These are phyloP conservation scores for Eucommia ulmoides DNA, from an alignment of 257 asterid species.

Conservation along the genomic window DNA sequence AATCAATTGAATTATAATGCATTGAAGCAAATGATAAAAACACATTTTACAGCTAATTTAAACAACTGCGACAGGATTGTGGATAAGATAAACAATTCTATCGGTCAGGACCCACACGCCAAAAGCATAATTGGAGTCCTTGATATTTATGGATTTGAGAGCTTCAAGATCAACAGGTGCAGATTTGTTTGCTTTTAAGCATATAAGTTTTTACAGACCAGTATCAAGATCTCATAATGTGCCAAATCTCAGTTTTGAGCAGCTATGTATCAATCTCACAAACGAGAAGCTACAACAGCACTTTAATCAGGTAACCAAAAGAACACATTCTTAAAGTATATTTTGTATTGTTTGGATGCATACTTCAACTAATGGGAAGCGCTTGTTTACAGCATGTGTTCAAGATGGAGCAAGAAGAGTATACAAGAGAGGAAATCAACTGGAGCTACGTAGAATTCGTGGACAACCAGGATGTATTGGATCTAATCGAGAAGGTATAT, in stretches of 20 bases:
- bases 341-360: neutral
- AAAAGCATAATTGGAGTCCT: slow-evolving; percentile 88
- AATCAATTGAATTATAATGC: no score
- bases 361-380: no score
- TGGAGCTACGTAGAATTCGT: slow-evolving; percentile 97
- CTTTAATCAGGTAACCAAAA: slow-evolving; percentile 65
- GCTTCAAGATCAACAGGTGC: slow-evolving; percentile 90
- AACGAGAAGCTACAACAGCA: slow-evolving; percentile 98
- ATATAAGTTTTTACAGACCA: slow-evolving; percentile 4
- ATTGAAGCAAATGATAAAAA: no score
- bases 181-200: neutral
- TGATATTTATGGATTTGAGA: slow-evolving; percentile 91
- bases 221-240: slow-evolving; percentile 16
- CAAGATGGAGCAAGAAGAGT: slow-evolving; percentile 98
- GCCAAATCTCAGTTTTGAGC: slow-evolving; percentile 54
- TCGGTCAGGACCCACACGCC: slow-evolving; percentile 86
- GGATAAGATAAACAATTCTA: slow-evolving; percentile 84
- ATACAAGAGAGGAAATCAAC: slow-evolving; percentile 80
- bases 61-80: slow-evolving; percentile 98
- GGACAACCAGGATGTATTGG: slow-evolving; percentile 93
- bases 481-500: slow-evolving; percentile 81
- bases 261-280: slow-evolving; percentile 82
- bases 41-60: no score
- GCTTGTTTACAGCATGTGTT: slow-evolving; percentile 67
- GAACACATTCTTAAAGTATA: neutral